phyloP scores from a whole-genome alignment of 108 stramenopile genomes.

The Nitzschia sp. region DNA sequence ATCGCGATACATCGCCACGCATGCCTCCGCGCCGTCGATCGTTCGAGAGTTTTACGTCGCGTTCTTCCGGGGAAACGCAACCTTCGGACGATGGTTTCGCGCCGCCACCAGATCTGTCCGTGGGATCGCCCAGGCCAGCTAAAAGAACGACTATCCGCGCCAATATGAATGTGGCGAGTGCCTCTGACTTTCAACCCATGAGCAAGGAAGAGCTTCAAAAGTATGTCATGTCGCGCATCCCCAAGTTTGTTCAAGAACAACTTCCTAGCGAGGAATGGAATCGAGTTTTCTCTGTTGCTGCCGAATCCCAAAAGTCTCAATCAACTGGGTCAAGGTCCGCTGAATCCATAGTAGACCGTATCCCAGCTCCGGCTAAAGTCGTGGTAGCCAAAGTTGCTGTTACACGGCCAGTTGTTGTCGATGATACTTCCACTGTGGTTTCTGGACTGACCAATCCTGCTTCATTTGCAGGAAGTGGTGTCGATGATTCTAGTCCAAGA shows the following conservation, averaged over 20 bases:
- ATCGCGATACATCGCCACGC: background rate
- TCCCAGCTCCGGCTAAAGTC: too few relatives aligned
- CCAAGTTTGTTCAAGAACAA: slow-evolving; percentile 11
- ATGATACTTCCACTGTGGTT: background rate
- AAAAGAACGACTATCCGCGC: background rate
- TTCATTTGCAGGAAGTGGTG: too few relatives aligned
- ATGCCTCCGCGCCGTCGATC: background rate
- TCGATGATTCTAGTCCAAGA: background rate
- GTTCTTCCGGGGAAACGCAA: background rate
- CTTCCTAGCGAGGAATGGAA: slow-evolving; percentile 14
- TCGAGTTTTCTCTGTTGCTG: slow-evolving; percentile 10
- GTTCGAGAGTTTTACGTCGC: background rate
- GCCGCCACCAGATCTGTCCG: too few relatives aligned
- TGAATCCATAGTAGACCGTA: too few relatives aligned
- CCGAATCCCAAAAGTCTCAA: background rate
- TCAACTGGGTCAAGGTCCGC: background rate
- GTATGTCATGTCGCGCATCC: slow-evolving; percentile 23
- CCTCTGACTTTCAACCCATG: background rate
- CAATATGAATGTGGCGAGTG: background rate
- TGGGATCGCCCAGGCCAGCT: too few relatives aligned
- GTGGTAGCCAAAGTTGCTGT: too few relatives aligned
- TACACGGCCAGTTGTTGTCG: background rate
- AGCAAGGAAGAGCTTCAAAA: slow-evolving; percentile 4
- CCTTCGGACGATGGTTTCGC: too few relatives aligned
- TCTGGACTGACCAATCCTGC: background rate